Evolutionary conservation across 352 stramenopile species (phyloP).

Genomic region (Globisporangium heterothallicum): DNA sequence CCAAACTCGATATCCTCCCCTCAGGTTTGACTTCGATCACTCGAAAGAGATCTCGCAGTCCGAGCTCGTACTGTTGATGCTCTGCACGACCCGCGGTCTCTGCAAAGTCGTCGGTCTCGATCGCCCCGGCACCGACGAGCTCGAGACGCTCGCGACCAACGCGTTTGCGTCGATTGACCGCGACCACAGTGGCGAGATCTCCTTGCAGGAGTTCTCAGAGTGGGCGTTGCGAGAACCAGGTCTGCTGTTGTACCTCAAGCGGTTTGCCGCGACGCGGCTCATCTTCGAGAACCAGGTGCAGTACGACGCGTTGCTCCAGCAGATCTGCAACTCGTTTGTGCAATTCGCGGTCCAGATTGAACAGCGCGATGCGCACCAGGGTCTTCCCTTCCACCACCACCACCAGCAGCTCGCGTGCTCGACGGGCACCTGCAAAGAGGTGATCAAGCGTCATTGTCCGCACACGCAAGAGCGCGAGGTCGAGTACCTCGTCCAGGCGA

Average conservation of each 20-base stretch:
- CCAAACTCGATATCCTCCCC: neutral
- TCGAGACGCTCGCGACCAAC: conserved; percentile 41
- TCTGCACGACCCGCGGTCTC: conserved; percentile 65
- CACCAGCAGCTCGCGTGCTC: conserved; percentile 39
- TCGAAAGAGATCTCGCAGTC: conserved; percentile 58
- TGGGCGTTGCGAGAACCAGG: conserved; percentile 51
- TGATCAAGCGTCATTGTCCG: conserved; percentile 37
- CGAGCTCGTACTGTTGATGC: conserved; percentile 66
- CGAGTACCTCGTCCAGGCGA: conserved; percentile 38
- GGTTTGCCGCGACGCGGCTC: conserved; percentile 51
- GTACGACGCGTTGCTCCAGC: conserved; percentile 56
- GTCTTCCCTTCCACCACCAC: neutral
- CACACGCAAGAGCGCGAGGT: conserved; percentile 26
- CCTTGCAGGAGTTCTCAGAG: conserved; percentile 47
- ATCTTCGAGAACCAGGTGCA: conserved; percentile 67
- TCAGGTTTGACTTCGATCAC: conserved; percentile 74
- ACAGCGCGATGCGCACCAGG: neutral
- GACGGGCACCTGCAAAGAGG: conserved; percentile 25
- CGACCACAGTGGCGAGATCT: conserved; percentile 54
- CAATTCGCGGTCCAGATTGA: conserved; percentile 18
- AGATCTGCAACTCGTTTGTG: conserved; percentile 46
- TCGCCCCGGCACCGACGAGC: conserved; percentile 36
- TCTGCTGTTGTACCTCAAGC: conserved; percentile 46
- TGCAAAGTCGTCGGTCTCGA: conserved; percentile 64
- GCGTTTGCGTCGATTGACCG: conserved; percentile 56